Conservation (phyloP, 306 rosid genomes). For the Ammopiptanthus mongolicus region DNA sequence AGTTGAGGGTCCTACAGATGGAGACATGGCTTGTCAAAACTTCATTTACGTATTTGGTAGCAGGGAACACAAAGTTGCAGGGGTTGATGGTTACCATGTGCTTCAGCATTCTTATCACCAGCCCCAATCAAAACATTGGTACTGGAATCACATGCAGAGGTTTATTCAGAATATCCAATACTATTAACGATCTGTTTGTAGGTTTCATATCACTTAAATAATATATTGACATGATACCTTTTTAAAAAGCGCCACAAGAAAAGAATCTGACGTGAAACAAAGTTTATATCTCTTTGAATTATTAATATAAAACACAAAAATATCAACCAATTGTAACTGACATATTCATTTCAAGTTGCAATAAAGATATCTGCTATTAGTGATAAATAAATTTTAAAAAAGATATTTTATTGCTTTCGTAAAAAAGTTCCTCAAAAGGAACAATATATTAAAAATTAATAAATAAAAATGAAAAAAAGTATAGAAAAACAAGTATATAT, state of each 20-base stretch:
- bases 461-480: not conserved
- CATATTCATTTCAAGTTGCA: not conserved
- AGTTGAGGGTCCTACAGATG: constrained; percentile 24
- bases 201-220: not conserved
- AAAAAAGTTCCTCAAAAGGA: constrained; percentile 15
- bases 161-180: constrained; percentile 16
- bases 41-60: not conserved
- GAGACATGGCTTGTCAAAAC: constrained; percentile 14
- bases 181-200: not conserved
- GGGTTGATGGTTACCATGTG: constrained; percentile 27
- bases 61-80: constrained; percentile 28
- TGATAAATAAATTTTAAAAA: not conserved
- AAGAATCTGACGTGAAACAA: constrained; percentile 11
- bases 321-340: not conserved
- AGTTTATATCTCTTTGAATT: not conserved
- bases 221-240: not conserved
- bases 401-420: not conserved
- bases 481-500: not conserved
- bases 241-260: not conserved
- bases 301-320: not conserved
- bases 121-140: constrained; percentile 28
- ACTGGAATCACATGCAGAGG: constrained; percentile 28
- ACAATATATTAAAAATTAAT: not conserved
- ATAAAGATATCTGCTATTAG: not conserved
- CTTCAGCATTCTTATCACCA: constrained; percentile 28